Base-by-base conservation (phyloP, 345 rosid genomes). In the Turnera subulata region DNA sequence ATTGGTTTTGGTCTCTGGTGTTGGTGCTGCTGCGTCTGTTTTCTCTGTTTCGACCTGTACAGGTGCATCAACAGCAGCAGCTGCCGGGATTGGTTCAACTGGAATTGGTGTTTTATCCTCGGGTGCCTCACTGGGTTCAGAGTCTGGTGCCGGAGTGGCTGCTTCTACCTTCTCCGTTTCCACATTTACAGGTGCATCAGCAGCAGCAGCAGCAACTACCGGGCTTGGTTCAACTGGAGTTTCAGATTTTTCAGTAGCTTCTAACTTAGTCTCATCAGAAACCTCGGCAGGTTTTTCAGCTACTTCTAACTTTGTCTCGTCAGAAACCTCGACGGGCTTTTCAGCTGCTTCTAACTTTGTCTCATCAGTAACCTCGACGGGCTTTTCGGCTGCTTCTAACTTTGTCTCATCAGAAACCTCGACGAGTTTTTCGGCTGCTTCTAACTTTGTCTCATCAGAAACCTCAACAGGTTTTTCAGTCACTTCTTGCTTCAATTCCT, bases 111-210 rank as follows among this genome's bases (percentile, higher is more conserved):
- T 29, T 29, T 29, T 29, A 8, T 29, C 35, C 5, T 29, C 35
- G 8, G 35, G 35, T 29, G 35, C 8, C 35, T 29, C 35, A 29
- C 8, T 29, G 35, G 35, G 35, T 29, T 29, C 8, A 8, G 4
- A 4, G 46, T 53, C 64, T 11, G 18, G 13, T 2, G 18, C n/a
- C 8, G 56, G 21, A 11, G 11, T 11, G 11, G 51, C 50, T 58
- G 46, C 69, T 3, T 40, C n/a, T 58, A 39, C 50, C 53, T 58
- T 43, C 55, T 49, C 72, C 17, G 40, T 5, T 58, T 13, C 60
- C 0, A 26, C 35, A 4, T 29, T 45, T 29, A 13, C 53, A 14
- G 54, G 46, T 38, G 62, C 52, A 50, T 55, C 62, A 24, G 26
- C 72, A 42, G 50, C 59, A 6, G 54, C 33, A 0, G 23, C 10